phyloP scores from a whole-genome alignment of 2,329 filamentous ascomycete species.

The Pseudogymnoascus sp. region DNA sequence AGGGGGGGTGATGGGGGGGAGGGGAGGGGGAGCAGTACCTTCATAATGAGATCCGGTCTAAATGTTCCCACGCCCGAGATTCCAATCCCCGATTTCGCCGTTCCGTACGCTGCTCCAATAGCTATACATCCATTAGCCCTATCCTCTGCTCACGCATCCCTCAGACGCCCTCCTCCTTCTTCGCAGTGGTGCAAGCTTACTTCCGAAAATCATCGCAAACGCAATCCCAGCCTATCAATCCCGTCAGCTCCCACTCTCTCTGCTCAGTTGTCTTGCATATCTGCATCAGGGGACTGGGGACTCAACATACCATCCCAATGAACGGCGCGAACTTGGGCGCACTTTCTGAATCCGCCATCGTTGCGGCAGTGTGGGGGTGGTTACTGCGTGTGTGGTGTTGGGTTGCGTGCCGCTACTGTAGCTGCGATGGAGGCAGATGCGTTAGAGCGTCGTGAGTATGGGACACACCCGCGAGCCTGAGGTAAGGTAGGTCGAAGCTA shows the following conservation, averaged over 20 bases:
- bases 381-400: too few species aligned
- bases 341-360: slow-evolving; percentile 49
- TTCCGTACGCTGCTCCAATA: slow-evolving; percentile 74
- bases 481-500: not conserved
- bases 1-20: slow-evolving; percentile 97
- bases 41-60: slow-evolving; percentile 83
- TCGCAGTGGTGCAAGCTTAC: slow-evolving; percentile 39
- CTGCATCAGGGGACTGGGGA: not conserved
- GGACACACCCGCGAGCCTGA: not conserved
- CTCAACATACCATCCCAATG: slow-evolving; percentile 68
- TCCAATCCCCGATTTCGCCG: slow-evolving; percentile 80
- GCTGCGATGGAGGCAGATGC: not conserved
- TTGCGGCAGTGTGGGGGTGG: slow-evolving; percentile 18
- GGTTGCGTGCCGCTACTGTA: not conserved
- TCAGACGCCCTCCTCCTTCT: too few species aligned
- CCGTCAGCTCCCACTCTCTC: slow-evolving; percentile 18
- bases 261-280: slow-evolving; percentile 10
- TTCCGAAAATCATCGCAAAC: slow-evolving; percentile 76
- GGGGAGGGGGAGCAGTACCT: slow-evolving; percentile 73
- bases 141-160: too few species aligned
- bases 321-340: slow-evolving; percentile 80
- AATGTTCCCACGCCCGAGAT: slow-evolving; percentile 81
- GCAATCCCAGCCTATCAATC: slow-evolving; percentile 61
- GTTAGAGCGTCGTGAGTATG: not conserved
- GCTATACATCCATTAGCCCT: slow-evolving; percentile 20